Conservation (phyloP, 208 protist genomes). For the Acanthamoeba castellanii region DNA sequence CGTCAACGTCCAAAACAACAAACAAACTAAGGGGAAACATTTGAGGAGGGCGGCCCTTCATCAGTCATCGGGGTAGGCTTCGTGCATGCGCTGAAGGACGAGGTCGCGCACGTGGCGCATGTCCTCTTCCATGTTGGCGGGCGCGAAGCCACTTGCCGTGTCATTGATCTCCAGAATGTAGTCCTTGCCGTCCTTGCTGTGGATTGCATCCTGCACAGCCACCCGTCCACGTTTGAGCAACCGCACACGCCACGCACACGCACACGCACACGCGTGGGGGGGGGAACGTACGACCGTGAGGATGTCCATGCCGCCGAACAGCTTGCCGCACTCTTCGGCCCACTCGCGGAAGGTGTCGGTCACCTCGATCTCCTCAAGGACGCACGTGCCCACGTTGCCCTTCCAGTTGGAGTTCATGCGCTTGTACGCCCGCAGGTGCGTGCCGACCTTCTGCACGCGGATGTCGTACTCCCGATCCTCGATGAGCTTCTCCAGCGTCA, state of each 20-base stretch:
- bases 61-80: slow-evolving; percentile 46
- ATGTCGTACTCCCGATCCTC: slow-evolving; percentile 77
- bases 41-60: neutral
- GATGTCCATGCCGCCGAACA: slow-evolving; percentile 74
- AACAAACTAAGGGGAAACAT: too few relatives aligned
- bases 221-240: neutral
- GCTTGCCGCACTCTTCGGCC: slow-evolving; percentile 73
- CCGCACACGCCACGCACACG: neutral
- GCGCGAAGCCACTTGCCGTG: slow-evolving; percentile 75
- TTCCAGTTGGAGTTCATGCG: slow-evolving; percentile 75
- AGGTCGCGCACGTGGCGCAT: slow-evolving; percentile 53
- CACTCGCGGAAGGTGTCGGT: slow-evolving; percentile 69
- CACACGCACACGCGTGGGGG: neutral
- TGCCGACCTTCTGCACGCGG: slow-evolving; percentile 75
- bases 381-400: slow-evolving; percentile 40
- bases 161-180: slow-evolving; percentile 83
- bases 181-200: slow-evolving; percentile 78
- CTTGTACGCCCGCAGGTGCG: slow-evolving; percentile 72
- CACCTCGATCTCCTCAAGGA: slow-evolving; percentile 62
- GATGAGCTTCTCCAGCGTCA: slow-evolving; percentile 72
- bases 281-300: slow-evolving; percentile 45
- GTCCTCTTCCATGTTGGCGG: slow-evolving; percentile 70
- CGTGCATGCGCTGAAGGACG: slow-evolving; percentile 59
- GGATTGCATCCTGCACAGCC: slow-evolving; percentile 74
- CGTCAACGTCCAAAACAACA: too few relatives aligned